These are phyloP conservation scores for Ambrosiella xylebori DNA, from an alignment of 2,329 filamentous ascomycete species.

Conservation along the genomic window DNA sequence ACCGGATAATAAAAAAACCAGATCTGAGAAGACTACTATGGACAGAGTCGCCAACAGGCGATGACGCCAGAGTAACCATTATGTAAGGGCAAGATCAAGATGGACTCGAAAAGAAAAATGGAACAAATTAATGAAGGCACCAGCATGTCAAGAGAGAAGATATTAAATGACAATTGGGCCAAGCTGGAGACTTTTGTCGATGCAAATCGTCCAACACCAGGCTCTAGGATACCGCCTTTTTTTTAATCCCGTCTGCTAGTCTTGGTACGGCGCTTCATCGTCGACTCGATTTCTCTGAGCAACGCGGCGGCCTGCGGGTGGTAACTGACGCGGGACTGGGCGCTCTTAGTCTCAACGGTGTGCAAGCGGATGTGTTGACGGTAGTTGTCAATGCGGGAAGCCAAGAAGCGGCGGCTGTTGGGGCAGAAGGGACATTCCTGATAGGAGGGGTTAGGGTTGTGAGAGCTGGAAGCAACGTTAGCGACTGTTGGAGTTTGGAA, in stretches of 20 bases:
- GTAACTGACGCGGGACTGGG: conserved; percentile 20
- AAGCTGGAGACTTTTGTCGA: too few species aligned
- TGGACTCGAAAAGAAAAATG: too few species aligned
- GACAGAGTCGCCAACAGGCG: too few species aligned
- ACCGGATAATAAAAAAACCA: neutral
- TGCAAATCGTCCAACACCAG: neutral
- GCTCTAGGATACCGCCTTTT: neutral
- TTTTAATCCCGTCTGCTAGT: conserved; percentile 8
- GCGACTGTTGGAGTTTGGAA: neutral
- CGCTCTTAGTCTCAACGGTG: conserved; percentile 15
- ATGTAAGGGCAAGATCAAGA: too few species aligned
- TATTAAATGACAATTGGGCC: too few species aligned
- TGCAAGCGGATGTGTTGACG: conserved; percentile 24
- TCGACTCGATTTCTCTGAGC: conserved; percentile 14
- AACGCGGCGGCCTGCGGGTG: conserved; percentile 16
- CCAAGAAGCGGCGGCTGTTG: conserved; percentile 10
- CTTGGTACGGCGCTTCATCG: conserved; percentile 12
- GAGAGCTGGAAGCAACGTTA: conserved; percentile 8
- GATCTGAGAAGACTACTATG: too few species aligned
- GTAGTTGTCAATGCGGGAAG: conserved; percentile 22
- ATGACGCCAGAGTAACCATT: too few species aligned
- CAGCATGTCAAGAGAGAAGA: too few species aligned
- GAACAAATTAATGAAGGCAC: too few species aligned
- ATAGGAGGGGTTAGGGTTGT: conserved; percentile 10
- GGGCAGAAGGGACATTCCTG: conserved; percentile 13